Base-by-base conservation (phyloP, 108 stramenopile genomes). In the Pseudonitzschia pungens region DNA sequence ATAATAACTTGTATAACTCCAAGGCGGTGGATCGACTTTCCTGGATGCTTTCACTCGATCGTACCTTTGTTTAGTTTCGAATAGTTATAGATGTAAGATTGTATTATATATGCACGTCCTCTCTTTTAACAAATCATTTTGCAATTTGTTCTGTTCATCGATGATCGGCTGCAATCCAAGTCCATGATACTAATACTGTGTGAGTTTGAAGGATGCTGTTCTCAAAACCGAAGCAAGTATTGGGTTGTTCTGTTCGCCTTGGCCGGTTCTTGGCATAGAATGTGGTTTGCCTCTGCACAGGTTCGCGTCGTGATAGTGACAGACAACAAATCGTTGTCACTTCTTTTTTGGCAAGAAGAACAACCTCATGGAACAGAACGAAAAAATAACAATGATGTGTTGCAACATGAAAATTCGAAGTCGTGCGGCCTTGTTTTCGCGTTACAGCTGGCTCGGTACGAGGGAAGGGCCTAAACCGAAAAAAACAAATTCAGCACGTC, bases 281-380 rank as follows among this genome's bases (percentile, higher is more conserved):
- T 2, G 14, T 8, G 10, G 18, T 48, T 4, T 18, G 1, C 18
- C 14, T 8, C 18, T 14, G 9, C 10, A 48, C 14, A 48, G 14
- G 45, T 48, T 48, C 7, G 3, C 45, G 14, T n/a, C n/a, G 36
- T 36, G 36, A 6, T 2, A 36, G 36, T 6, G 36, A 36, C 6
- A 36, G 18, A 48, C 10, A 48, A 8, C 10, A 48, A 48, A 4
- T 48, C 16, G 45, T 48, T 18, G 45, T 18, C 45, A 18, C 45
- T 48, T 14, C 45, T 48, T 48, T 48, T 48, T 48, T 36, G 36
- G 36, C 36, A 2, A 36, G 40, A 42, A 58, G 57, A 71, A 71
- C 31, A 59, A 51, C 40, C 6, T 57, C 36, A 24, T 8, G 71
- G 58, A 22, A 24, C 59, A 20, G 12, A 68, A 24, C 8, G 24